A percentile compares a stretch with the other conserved stretches of the same genome.
These are phyloP conservation scores for Boletellus emodensis DNA, from an alignment of 768 basidiomycete genomes.

Conservation along the genomic window DNA sequence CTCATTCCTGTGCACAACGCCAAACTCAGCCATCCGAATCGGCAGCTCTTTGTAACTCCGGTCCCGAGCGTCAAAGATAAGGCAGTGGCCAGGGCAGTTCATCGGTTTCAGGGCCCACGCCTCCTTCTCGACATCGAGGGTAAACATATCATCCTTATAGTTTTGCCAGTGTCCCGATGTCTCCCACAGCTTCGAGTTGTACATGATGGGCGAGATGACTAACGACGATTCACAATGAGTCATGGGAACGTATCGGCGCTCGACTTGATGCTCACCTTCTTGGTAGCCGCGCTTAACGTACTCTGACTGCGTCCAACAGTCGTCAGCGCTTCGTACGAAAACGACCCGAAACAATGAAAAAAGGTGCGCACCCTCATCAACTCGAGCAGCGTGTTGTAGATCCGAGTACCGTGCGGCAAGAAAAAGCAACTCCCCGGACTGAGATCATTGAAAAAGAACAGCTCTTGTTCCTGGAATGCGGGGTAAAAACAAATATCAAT, in stretches of 20 bases:
- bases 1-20: slow-evolving; percentile 95
- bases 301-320: slow-evolving; percentile 55
- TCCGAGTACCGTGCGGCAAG: slow-evolving; percentile 93
- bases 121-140: slow-evolving; percentile 92
- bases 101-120: slow-evolving; percentile 96
- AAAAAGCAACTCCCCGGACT: slow-evolving; percentile 96
- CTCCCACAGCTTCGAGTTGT: slow-evolving; percentile 94
- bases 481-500: background rate
- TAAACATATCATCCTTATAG: slow-evolving; percentile 98
- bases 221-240: background rate
- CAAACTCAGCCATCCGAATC: slow-evolving; percentile 97
- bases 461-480: slow-evolving; percentile 74
- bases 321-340: slow-evolving; percentile 3
- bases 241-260: background rate
- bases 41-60: slow-evolving; percentile 94
- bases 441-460: slow-evolving; percentile 98
- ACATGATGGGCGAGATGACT: slow-evolving; percentile 99
- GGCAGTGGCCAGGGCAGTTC: slow-evolving; percentile 97
- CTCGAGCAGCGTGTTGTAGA: slow-evolving; percentile 91
- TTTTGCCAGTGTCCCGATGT: slow-evolving; percentile 98
- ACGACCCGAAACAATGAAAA: background rate
- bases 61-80: slow-evolving; percentile 93
- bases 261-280: slow-evolving; percentile 55
- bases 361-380: slow-evolving; percentile 71
- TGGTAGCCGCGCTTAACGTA: slow-evolving; percentile 95